Percentiles rank a stretch among this genome's conserved stretches.
Evolutionary conservation across 164 flowering plant species (phyloP).

Genomic region (Liriodendron chinense): DNA sequence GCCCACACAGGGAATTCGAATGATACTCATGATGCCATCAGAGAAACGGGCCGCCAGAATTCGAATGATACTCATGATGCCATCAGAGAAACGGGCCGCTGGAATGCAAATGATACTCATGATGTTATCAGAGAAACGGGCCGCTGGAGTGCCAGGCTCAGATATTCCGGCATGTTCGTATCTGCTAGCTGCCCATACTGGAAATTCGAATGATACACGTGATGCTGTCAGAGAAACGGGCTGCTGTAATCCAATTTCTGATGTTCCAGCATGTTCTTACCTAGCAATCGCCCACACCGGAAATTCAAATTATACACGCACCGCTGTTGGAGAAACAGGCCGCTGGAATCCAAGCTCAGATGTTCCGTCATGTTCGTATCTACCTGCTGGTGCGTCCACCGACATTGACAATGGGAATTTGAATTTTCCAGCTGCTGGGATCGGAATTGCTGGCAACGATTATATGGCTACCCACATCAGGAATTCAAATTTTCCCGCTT

Average conservation of each 20-base stretch:
- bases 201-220: conserved; percentile 8
- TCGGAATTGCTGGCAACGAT: background rate
- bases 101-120: too few relatives aligned
- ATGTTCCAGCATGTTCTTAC: conserved; percentile 16
- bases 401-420: conserved; percentile 9
- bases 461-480: background rate
- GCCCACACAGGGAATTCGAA: conserved; percentile 10
- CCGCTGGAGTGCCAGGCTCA: background rate
- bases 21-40: too few relatives aligned
- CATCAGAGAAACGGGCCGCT: too few relatives aligned
- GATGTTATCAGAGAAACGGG: too few relatives aligned
- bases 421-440: conserved; percentile 6
- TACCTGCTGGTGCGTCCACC: background rate
- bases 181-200: conserved; percentile 7
- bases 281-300: conserved; percentile 8
- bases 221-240: conserved; percentile 10
- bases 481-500: too few relatives aligned
- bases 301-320: conserved; percentile 5
- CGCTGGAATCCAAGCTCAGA: conserved; percentile 2
- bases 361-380: conserved; percentile 16
- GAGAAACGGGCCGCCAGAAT: too few relatives aligned
- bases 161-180: conserved; percentile 16
- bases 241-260: conserved; percentile 2
- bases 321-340: conserved; percentile 11
- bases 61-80: too few relatives aligned